These are phyloP conservation scores for Viola pubescens DNA, from an alignment of 441 rosid species.

Conservation along the genomic window DNA sequence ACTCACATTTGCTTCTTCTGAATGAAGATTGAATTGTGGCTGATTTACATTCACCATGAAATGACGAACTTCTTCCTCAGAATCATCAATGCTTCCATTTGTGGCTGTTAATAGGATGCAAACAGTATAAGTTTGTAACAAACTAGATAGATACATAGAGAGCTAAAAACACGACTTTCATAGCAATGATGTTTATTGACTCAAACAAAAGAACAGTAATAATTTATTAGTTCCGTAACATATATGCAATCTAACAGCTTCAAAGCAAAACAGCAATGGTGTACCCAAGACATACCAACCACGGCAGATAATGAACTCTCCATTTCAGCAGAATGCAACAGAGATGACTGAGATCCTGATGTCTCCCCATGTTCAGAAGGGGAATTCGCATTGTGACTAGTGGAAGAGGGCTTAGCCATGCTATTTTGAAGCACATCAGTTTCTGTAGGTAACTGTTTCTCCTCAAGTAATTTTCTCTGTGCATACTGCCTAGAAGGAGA, in stretches of 20 bases:
- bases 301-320: conserved; percentile 45
- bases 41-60: conserved; percentile 97
- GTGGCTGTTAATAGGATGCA: conserved; percentile 31
- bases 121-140: not conserved
- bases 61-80: conserved; percentile 77
- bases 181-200: too few relatives aligned
- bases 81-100: conserved; percentile 47
- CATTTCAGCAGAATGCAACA: conserved; percentile 32
- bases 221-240: too few relatives aligned
- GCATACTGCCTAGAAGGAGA: conserved; percentile 93
- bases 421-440: conserved; percentile 40
- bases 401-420: conserved; percentile 27
- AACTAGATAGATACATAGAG: conserved; percentile 18
- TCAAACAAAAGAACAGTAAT: too few relatives aligned
- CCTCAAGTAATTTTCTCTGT: conserved; percentile 78
- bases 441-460: conserved; percentile 45
- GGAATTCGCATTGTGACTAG: conserved; percentile 33
- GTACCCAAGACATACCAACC: conserved; percentile 44
- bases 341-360: conserved; percentile 41
- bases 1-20: conserved; percentile 98
- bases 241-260: not conserved
- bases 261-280: conserved; percentile 12
- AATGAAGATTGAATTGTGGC: conserved; percentile 99
- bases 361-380: conserved; percentile 42
- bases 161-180: too few relatives aligned